These are phyloP conservation scores for Schwanniomyces yamadae DNA, from an alignment of 805 yeast genomes.

Conservation along the genomic window DNA sequence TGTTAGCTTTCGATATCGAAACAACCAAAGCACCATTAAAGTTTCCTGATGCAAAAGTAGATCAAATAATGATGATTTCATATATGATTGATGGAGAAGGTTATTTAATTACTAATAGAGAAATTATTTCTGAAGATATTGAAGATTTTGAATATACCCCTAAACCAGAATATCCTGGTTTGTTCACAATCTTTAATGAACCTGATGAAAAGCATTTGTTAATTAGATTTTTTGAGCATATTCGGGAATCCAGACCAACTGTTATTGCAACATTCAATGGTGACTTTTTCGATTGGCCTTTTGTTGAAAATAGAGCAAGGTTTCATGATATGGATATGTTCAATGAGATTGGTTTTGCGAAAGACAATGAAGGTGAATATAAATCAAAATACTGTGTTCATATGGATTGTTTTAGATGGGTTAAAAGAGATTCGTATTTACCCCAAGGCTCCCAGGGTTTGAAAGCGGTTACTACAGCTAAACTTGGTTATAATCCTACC, in stretches of 20 bases:
- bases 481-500: slow-evolving; percentile 92
- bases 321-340: slow-evolving; percentile 85
- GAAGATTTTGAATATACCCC: slow-evolving; percentile 98
- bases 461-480: slow-evolving; percentile 95
- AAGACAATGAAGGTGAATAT: slow-evolving; percentile 87
- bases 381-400: slow-evolving; percentile 90
- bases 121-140: slow-evolving; percentile 89
- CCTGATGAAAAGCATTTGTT: slow-evolving; percentile 75
- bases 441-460: slow-evolving; percentile 99
- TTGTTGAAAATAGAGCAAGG: slow-evolving; percentile 83
- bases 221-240: slow-evolving; percentile 81
- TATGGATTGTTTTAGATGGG: slow-evolving; percentile 98
- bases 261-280: slow-evolving; percentile 98
- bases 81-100: slow-evolving; percentile 99
- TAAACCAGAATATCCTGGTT: slow-evolving; percentile 90
- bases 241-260: slow-evolving; percentile 84
- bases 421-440: slow-evolving; percentile 91
- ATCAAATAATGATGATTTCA: slow-evolving; percentile 97
- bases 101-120: slow-evolving; percentile 87
- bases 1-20: slow-evolving; percentile 95
- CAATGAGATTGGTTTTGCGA: slow-evolving; percentile 90
- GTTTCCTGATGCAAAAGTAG: slow-evolving; percentile 88
- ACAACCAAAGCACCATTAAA: slow-evolving; percentile 95
- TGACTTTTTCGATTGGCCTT: slow-evolving; percentile 99
- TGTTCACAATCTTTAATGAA: slow-evolving; percentile 87